A percentile compares a stretch with the other conserved stretches of the same genome.
phyloP scores from a whole-genome alignment of 306 rosid genomes.

The Sindora glabra region DNA sequence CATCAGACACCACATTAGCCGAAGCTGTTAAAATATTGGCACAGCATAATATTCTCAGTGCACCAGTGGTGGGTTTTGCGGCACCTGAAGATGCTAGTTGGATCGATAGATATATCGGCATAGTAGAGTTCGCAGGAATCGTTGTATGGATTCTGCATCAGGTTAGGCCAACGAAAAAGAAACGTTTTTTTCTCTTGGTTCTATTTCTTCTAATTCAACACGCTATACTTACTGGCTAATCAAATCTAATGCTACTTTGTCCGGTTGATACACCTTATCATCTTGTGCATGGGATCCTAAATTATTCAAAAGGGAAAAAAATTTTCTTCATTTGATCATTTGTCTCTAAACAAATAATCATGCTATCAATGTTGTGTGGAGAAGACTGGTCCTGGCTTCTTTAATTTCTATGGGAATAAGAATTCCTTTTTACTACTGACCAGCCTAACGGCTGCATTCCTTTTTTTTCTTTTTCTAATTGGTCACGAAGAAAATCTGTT shows the following conservation, averaged over 20 bases:
- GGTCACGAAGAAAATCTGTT: no score
- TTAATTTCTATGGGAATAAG: background rate
- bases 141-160: slow-evolving; percentile 94
- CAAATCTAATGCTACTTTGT: background rate
- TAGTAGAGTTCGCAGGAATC: slow-evolving; percentile 94
- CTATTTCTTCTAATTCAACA: background rate
- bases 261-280: background rate
- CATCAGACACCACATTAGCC: slow-evolving; percentile 67
- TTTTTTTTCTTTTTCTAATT: no score
- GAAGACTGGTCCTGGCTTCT: background rate
- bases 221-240: background rate
- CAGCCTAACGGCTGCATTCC: no score
- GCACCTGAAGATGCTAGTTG: slow-evolving; percentile 89
- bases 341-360: background rate
- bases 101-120: slow-evolving; percentile 95
- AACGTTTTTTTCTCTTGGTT: background rate
- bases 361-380: background rate
- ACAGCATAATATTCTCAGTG: slow-evolving; percentile 64
- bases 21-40: slow-evolving; percentile 79
- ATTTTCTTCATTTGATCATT: background rate
- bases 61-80: slow-evolving; percentile 87
- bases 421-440: no score
- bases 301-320: no score
- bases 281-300: background rate
- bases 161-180: no score